Percentiles rank a stretch among this genome's conserved stretches.
These are phyloP conservation scores for Baudoinia panamericana DNA, from an alignment of 495 filamentous ascomycete genomes.

Conservation along the genomic window DNA sequence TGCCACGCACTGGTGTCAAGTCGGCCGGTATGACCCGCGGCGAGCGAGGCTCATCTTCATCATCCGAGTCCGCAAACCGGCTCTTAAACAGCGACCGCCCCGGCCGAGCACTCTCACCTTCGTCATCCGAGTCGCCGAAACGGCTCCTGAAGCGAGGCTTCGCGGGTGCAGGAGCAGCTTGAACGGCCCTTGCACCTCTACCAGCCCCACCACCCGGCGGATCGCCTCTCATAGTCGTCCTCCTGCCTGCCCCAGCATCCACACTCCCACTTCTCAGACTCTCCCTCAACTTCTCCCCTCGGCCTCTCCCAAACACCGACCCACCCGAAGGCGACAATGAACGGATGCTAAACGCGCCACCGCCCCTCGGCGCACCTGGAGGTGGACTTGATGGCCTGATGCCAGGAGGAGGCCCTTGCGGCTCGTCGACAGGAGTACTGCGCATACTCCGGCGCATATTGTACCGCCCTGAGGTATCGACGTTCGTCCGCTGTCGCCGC, in stretches of 20 bases:
- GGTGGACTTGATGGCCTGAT: constrained; percentile 25
- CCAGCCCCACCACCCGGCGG: neutral
- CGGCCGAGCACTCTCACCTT: constrained; percentile 40
- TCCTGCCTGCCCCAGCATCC: constrained; percentile 10
- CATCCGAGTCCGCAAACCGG: constrained; percentile 72
- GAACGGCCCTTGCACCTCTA: no score
- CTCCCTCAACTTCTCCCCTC: constrained; percentile 4
- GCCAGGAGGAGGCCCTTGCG: constrained; percentile 25
- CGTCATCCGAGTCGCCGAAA: constrained; percentile 62
- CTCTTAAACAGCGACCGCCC: constrained; percentile 42
- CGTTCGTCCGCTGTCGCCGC: constrained; percentile 29
- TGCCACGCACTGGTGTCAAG: constrained; percentile 50
- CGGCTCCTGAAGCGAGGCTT: constrained; percentile 36
- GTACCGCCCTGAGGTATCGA: constrained; percentile 27
- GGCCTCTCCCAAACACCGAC: constrained; percentile 6
- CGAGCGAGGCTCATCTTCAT: constrained; percentile 38
- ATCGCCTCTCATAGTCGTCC: neutral
- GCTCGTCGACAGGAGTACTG: constrained; percentile 21
- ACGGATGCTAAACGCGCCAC: constrained; percentile 33
- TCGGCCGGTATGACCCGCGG: constrained; percentile 19
- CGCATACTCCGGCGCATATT: constrained; percentile 47
- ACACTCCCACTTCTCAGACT: constrained; percentile 8
- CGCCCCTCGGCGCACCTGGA: constrained; percentile 23
- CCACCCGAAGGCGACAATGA: constrained; percentile 33
- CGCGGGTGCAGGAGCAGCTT: constrained; percentile 20